Base-by-base conservation (phyloP, 208 protist genomes). In the Endotrypanum monterogeii region DNA sequence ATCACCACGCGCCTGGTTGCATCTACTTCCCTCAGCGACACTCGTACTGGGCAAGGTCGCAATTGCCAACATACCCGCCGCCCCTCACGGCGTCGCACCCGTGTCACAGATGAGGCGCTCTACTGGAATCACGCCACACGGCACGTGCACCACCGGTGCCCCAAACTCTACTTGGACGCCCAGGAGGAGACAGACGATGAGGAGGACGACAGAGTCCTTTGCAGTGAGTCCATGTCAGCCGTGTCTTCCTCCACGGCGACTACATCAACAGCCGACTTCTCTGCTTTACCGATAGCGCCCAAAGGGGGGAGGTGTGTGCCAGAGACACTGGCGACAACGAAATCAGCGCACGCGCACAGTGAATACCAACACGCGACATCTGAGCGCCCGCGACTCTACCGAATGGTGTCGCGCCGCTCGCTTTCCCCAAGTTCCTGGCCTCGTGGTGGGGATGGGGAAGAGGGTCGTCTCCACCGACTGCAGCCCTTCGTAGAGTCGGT, bases 71-170 rank as follows among this genome's bases (percentile, higher is more conserved):
- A 32, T 0, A 48, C 18, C 23, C 62, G 65, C 63, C 73, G 67
- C 44, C 23, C 9, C 56, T 63, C 73, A 1, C 73, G 61, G 69
- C 74, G 74, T 67, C 69, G 74, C 30, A 71, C 69, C 28, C 75
- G 81, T 57, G 57, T 72, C 20, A 69, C 28, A 46, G 77, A 78
- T 48, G 80, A 88, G 72, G 69, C 72, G 72, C 73, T 83, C 32
- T 84, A 85, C 74, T 73, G 81, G 67, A 76, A 75, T 54, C 74
- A 85, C 71, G 76, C 78, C 18, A 88, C 84, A 25, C 84, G 84
- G 48, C 80, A 88, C 73, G 84, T 88, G 20, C 80, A 84, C 63
- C 84, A 88, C 63, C 80, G 84, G 23, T 88, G 84, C 77, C 80
- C 80, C 7, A 80, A 79, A 75, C 77, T 88, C 30, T 79, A 85